Evolutionary conservation across 2,329 filamentous ascomycete genomes (phyloP).

Genomic region (Lachnellula cervina): DNA sequence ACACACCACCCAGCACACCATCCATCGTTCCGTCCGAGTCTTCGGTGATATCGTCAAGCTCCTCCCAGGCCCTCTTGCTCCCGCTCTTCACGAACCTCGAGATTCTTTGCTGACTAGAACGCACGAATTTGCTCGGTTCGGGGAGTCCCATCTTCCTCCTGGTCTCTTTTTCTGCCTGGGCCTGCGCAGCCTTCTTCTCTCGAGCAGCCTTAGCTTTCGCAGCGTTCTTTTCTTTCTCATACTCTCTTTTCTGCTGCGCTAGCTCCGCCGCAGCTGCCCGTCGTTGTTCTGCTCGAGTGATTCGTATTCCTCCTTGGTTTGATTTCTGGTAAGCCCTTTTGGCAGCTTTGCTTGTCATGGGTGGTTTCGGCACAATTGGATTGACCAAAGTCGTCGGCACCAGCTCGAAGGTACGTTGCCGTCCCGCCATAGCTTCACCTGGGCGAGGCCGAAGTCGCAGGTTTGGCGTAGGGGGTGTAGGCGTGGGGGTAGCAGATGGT

Average conservation of each 20-base stretch:
- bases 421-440: constrained; percentile 24
- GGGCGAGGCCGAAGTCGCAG: not conserved
- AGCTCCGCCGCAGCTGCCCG: constrained; percentile 37
- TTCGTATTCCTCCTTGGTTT: constrained; percentile 37
- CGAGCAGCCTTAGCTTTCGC: constrained; percentile 44
- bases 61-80: constrained; percentile 19
- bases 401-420: constrained; percentile 41
- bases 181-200: constrained; percentile 53
- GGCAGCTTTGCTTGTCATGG: constrained; percentile 46
- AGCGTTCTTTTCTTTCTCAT: constrained; percentile 50
- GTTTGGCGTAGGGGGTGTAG: not conserved
- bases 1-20: not conserved
- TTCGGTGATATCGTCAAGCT: constrained; percentile 17
- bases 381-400: constrained; percentile 34
- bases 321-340: constrained; percentile 42
- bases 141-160: constrained; percentile 50
- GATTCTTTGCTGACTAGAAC: constrained; percentile 55
- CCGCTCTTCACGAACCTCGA: constrained; percentile 43
- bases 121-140: constrained; percentile 42
- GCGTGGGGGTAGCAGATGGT: not conserved
- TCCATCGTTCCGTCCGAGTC: constrained; percentile 12
- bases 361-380: constrained; percentile 21
- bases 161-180: constrained; percentile 43
- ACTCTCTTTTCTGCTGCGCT: constrained; percentile 42
- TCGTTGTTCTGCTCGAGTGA: constrained; percentile 36